Conservation (phyloP, 2,329 filamentous ascomycete genomes). For the Colletotrichum euphorbiae region DNA sequence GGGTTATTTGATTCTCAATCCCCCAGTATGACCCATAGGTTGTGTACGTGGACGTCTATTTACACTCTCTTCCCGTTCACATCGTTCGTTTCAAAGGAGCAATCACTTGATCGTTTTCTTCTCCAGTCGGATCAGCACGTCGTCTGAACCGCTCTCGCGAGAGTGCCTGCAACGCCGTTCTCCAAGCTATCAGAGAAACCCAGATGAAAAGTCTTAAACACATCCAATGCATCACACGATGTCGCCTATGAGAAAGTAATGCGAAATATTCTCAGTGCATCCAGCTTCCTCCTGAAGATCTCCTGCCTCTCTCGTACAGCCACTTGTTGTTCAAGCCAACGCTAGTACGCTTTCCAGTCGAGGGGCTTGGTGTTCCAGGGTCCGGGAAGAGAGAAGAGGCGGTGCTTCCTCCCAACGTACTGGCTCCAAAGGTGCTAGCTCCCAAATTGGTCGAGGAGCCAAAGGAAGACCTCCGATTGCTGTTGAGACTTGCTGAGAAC, state of each 20-base stretch:
- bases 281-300: constrained; percentile 54
- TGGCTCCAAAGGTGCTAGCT: constrained; percentile 53
- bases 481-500: constrained; percentile 62
- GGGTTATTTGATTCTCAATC: background rate
- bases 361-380: constrained; percentile 78
- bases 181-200: constrained; percentile 13
- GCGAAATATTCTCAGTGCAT: constrained; percentile 24
- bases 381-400: constrained; percentile 60
- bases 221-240: constrained; percentile 2
- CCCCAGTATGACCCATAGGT: background rate
- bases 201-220: constrained; percentile 5
- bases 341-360: constrained; percentile 74
- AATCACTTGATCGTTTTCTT: background rate
- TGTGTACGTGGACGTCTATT: constrained; percentile 6
- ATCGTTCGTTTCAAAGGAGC: constrained; percentile 3
- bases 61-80: constrained; percentile 7
- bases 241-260: background rate
- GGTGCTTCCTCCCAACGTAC: constrained; percentile 54
- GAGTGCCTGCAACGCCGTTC: constrained; percentile 5
- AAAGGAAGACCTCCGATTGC: constrained; percentile 69
- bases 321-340: constrained; percentile 91
- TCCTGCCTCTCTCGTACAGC: constrained; percentile 86
- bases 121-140: background rate
- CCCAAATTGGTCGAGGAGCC: constrained; percentile 66
- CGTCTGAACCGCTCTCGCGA: background rate